Base-by-base conservation (phyloP, 1,284 basidiomycete genomes). In the Cerioporus squamosus region DNA sequence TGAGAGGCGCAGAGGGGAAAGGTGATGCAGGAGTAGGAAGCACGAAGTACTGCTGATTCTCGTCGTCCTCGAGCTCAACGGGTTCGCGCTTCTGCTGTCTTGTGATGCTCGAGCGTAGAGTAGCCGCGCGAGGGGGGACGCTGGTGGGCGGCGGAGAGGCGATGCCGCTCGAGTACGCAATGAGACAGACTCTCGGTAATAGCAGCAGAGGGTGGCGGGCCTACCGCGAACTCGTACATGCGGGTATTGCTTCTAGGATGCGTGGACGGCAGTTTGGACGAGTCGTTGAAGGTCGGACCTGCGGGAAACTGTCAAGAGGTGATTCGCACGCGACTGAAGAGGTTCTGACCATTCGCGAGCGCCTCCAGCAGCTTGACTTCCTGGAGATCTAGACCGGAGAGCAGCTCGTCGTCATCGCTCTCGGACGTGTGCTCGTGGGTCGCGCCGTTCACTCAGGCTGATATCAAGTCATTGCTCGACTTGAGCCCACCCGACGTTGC, bases 361-460 rank as follows among this genome's bases (percentile, higher is more conserved):
- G 89, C 90, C 44, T 86, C 85, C 0, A 96, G 76, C 0, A 95
- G 77, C 68, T 96, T 94, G 0, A 93, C 85, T 74, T 95, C 92
- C 64, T 91, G 84, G 36, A 95, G 79, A n/a, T n/a, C n/a, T n/a
- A n/a, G n/a, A 1, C 83, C 83, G 6, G 78, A 76, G 2, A 83
- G 69, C 7, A 76, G 54, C 7, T 70, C 71, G 29, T 76, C 66
- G 29, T 74, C 73, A 3, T 77, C 76, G 17, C 72, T 65, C 17
- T 65, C 60, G 3, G 46, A 48, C 22, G 56, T n/a, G 18, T 59
- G 36, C 2, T 53, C 52, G 14, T 51, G 46, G 0, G 57, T 46
- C 5, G 46, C 48, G 5, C 52, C 59, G 17, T 51, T 64, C 0
- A 60, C 51, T 9, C 58, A 29, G 2, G 71, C 66, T 1, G 70